Percentiles rank a stretch among this genome's conserved stretches.
Evolutionary conservation across 495 filamentous ascomycete species (phyloP).

Genomic region (Neurospora sp.): DNA sequence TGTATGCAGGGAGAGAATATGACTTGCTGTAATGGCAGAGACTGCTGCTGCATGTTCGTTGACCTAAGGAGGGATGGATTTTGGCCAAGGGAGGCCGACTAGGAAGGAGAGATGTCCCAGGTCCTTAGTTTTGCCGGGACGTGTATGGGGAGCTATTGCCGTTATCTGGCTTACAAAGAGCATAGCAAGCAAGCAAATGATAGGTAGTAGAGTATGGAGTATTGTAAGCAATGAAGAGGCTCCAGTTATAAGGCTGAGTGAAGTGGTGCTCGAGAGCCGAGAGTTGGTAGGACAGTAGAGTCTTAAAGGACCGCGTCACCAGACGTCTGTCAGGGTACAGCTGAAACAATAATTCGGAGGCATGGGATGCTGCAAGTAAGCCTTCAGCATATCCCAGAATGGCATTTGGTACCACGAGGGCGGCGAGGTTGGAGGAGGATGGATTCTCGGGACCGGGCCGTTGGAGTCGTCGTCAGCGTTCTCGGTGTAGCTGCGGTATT

Average conservation of each 20-base stretch:
- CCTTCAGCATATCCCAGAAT: background rate
- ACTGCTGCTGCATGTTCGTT: too few species aligned
- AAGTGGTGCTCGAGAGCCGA: background rate
- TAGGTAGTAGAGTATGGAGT: background rate
- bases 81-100: background rate
- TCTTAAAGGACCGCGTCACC: background rate
- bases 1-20: slow-evolving; percentile 8
- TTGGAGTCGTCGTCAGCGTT: background rate
- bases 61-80: background rate
- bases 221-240: background rate
- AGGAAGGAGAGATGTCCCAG: background rate
- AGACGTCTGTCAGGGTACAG: background rate
- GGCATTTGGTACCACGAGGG: background rate
- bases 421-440: background rate
- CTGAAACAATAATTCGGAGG: background rate
- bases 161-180: background rate
- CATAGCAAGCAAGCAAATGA: background rate
- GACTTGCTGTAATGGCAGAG: slow-evolving; percentile 4
- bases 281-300: background rate
- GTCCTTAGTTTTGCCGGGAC: background rate
- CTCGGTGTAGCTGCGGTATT: background rate
- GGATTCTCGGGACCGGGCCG: background rate
- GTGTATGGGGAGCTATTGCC: background rate
- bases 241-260: background rate
- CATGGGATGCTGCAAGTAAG: background rate